Evolutionary conservation across 768 basidiomycete species (phyloP), one percentile per base, ranked within the genome.

Genomic region (Trametes sanguinea): DNA sequence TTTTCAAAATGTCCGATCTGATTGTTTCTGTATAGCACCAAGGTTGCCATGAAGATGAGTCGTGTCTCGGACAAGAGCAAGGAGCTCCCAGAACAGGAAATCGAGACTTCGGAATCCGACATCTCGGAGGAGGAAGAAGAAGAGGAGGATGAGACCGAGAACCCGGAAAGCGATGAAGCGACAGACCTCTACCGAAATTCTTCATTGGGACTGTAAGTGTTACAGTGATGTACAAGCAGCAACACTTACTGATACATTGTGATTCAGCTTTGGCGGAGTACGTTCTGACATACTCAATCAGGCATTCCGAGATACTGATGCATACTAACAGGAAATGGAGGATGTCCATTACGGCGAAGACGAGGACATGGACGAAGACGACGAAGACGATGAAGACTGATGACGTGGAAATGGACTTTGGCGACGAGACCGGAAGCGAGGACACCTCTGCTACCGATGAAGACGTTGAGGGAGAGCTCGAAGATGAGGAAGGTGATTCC

Each of bases 11-110:
- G 22, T 22, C 22, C 22, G 22, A 22, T 22, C 22, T 37, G 35
- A 37, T 37, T 6, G 35, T 11, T 37, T 71, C 47, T 33, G 13
- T 8, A 39, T 56, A 62, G 51, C 48, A 64, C 97, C 16, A 97
- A 96, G 73, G 82, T 95, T 56, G 95, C 96, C n/a, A 98, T 97
- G 76, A 98, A 96, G 76, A 95, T 98, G 92, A 96, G 94, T 51
- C 85, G 89, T 44, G 80, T 87, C 8, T 83, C 87, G 13, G 83
- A 82, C 50, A 91, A 87, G 74, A 75, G 68, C 45, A 90, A 90
- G 69, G 88, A 86, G 27, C 71, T 72, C 27, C 66, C 75, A 10
- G 86, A 85, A 30, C 81, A 81, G 72, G 70, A 55, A 71, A 75
- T 66, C 54, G 74, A 51, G 75, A 82, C 66, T 16, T 72, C 73